Evolutionary conservation across 164 flowering plant genomes (phyloP), one percentile per base, ranked within the genome.

Genomic region (Liquidambar formosana): DNA sequence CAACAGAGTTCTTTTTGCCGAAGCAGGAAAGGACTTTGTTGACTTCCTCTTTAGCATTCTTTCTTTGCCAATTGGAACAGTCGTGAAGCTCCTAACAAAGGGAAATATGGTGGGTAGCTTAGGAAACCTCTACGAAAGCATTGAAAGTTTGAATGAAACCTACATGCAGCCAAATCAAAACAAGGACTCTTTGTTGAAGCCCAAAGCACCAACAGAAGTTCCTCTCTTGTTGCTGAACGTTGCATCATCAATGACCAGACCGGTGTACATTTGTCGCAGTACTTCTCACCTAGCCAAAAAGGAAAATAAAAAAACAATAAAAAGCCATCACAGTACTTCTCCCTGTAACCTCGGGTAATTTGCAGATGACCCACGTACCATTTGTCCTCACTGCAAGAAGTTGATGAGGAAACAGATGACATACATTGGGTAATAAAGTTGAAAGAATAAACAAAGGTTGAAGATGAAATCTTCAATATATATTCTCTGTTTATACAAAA

Each of bases 41-140:
- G 73, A 70, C 48, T 70, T 70, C 63, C 41, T 69, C 0, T 76
- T 75, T 41, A 23, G 56, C 25, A 54, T 75, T 10, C 74, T 78
- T 6, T n/a, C 61, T 6, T 25, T 78, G 47, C 81, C 78, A 0
- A 0, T 78, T 8, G 75, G 72, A 0, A 66, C 71, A 8, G 70
- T 79, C 0, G 43, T 47, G 1, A 66, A 56, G 26, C 74, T 69
- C 1, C 61, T 72, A 0, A 21, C 64, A 8, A 49, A 66, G 13
- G 6, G 25, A 0, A 27, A n/a, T 33, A 72, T 64, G 65, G 71
- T 75, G 22, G 81, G 81, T 0, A 67, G 33, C 28, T 8, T 78
- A 4, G 68, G 64, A 0, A 62, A 71, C 8, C 57, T 78, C 0
- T 72, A 78, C 33, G 44, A 69, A 4, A 75, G 78, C 60, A 23